phyloP scores from a whole-genome alignment of 257 asterid species.

The Solanum pennellii region DNA sequence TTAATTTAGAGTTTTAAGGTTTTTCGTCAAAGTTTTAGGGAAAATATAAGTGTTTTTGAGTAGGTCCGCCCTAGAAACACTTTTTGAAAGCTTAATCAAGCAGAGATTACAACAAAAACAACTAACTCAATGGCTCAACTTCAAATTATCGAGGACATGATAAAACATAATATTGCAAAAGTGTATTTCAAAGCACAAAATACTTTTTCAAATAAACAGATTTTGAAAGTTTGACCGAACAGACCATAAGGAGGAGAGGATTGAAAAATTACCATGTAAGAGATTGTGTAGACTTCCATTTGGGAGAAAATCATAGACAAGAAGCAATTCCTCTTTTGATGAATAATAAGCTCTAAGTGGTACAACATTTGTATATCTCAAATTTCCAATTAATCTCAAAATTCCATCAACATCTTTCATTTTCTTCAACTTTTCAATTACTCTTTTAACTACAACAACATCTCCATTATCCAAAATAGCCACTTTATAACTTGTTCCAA shows the following conservation, averaged over 20 bases:
- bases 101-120: neutral
- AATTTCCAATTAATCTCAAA: constrained; percentile 16
- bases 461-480: constrained; percentile 17
- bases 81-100: neutral
- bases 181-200: neutral
- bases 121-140: neutral
- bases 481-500: constrained; percentile 26
- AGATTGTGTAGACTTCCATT: constrained; percentile 28
- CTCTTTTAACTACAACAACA: constrained; percentile 23
- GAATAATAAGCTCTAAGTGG: constrained; percentile 22
- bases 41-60: neutral
- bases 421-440: constrained; percentile 10
- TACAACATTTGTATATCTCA: constrained; percentile 19
- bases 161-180: neutral
- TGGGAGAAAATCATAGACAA: constrained; percentile 26
- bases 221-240: neutral
- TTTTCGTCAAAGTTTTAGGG: neutral
- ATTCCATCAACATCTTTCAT: constrained; percentile 15
- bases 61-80: neutral
- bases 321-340: constrained; percentile 28
- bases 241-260: neutral
- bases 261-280: constrained; percentile 17
- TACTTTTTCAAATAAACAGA: neutral
- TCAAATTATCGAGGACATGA: no score
- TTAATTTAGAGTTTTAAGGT: neutral